Conservation (phyloP, 768 basidiomycete species). For the Mycena maculata region DNA sequence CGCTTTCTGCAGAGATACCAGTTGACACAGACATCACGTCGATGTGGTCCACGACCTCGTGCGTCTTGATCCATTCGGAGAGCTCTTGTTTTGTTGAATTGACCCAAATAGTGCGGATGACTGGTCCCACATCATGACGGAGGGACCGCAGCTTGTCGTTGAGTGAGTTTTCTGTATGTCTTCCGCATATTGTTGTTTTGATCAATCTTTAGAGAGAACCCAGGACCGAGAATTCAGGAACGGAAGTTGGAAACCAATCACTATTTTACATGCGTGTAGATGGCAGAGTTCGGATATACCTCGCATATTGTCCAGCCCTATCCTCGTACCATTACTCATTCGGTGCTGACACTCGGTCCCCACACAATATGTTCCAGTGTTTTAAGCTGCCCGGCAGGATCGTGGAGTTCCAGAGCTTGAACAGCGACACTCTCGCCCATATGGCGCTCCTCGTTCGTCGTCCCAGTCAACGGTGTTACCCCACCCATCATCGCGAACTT, state of each 20-base stretch:
- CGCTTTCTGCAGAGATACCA: background rate
- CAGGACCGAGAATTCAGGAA: background rate
- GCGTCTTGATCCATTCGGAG: background rate
- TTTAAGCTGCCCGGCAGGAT: constrained; percentile 13
- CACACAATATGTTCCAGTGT: constrained; percentile 19
- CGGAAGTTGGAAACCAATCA: too few relatives aligned
- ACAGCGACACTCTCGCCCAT: constrained; percentile 74
- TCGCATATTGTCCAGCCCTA: too few relatives aligned
- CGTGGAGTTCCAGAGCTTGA: constrained; percentile 15
- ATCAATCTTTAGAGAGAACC: background rate
- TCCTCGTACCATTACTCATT: background rate
- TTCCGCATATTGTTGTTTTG: background rate
- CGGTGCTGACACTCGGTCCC: constrained; percentile 1
- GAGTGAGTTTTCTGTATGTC: background rate
- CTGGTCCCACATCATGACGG: constrained; percentile 26
- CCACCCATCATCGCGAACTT: constrained; percentile 74
- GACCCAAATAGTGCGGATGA: constrained; percentile 19
- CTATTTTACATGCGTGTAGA: too few relatives aligned
- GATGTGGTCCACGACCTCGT: constrained; percentile 25
- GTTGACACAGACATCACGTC: background rate
- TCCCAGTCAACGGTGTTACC: constrained; percentile 82
- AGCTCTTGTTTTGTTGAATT: background rate
- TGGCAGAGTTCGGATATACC: too few relatives aligned
- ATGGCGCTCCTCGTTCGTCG: constrained; percentile 71
- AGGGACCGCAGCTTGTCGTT: background rate